Percentiles rank a stretch among this genome's conserved stretches.
Evolutionary conservation across 345 rosid species (phyloP).

Genomic region (rapeseed (Brassica napus)): Da-Ae NC_063441.1:12233001-12233500

Average conservation of each 20-base stretch:
- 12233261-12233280: slow-evolving; percentile 80
- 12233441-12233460: slow-evolving; percentile 70
- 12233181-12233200: slow-evolving; percentile 7
- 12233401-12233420: slow-evolving; percentile 20
- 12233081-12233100: slow-evolving; percentile 88
- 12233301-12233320: slow-evolving; percentile 32
- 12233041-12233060: slow-evolving; percentile 73
- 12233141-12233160: slow-evolving; percentile 19
- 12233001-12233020: slow-evolving; percentile 83
- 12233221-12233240: slow-evolving; percentile 96
- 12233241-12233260: slow-evolving; percentile 95
- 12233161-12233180: slow-evolving; percentile 17
- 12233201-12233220: slow-evolving; percentile 66
- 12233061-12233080: slow-evolving; percentile 68
- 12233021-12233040: slow-evolving; percentile 93
- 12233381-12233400: slow-evolving; percentile 12
- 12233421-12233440: slow-evolving; percentile 22
- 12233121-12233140: slow-evolving; percentile 25
- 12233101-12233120: slow-evolving; percentile 61
- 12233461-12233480: slow-evolving; percentile 97
- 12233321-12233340: slow-evolving; percentile 11
- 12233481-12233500: slow-evolving; percentile 98
- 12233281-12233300: slow-evolving; percentile 56
- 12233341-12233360: neutral
- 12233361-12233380: slow-evolving; percentile 23